Conservation (phyloP, 805 yeast species). For the Candida vaughaniae region DNA sequence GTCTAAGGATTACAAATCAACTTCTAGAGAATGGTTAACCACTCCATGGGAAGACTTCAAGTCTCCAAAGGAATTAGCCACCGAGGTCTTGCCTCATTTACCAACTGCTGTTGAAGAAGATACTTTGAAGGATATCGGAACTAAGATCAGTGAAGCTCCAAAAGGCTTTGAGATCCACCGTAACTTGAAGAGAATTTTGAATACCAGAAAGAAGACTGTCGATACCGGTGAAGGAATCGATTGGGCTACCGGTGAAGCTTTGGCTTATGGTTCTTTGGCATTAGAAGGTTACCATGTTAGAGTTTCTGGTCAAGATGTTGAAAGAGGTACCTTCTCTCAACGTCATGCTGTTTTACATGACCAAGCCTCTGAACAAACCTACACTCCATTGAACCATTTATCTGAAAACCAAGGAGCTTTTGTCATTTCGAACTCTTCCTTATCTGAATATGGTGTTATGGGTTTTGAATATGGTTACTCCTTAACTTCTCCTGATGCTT, state of each 20-base stretch:
- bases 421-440: conserved; percentile 87
- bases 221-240: conserved; percentile 93
- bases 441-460: conserved; percentile 98
- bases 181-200: conserved; percentile 92
- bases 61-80: conserved; percentile 94
- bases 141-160: conserved; percentile 79
- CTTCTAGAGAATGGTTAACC: conserved; percentile 95
- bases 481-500: conserved; percentile 93
- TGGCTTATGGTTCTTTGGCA: conserved; percentile 91
- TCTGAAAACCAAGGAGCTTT: conserved; percentile 82
- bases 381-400: conserved; percentile 82
- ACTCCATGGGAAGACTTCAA: conserved; percentile 99
- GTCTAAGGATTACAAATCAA: conserved; percentile 87
- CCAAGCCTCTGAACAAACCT: conserved; percentile 78
- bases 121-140: conserved; percentile 75
- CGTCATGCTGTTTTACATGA: conserved; percentile 98
- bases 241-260: conserved; percentile 99
- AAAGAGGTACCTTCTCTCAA: conserved; percentile 99
- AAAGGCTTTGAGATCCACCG: conserved; percentile 85
- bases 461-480: conserved; percentile 99
- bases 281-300: conserved; percentile 95
- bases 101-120: conserved; percentile 86
- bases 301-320: conserved; percentile 99
- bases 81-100: conserved; percentile 91
- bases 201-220: conserved; percentile 79